Evolutionary conservation across 2,329 filamentous ascomycete species (phyloP).

Genomic region (Trichophyton simii): DNA sequence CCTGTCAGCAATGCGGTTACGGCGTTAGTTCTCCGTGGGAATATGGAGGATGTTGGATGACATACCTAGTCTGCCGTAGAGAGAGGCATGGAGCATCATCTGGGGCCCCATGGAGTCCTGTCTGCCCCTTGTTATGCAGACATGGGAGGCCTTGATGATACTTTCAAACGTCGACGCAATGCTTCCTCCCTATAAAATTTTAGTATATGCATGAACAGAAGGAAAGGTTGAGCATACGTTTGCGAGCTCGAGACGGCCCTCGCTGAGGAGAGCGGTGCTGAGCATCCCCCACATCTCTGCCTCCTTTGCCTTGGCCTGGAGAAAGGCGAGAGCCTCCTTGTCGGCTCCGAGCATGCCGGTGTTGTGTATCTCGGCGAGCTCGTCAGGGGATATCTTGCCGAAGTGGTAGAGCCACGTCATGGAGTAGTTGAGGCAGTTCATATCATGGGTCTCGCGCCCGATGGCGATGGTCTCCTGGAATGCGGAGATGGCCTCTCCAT

Average conservation of each 20-base stretch:
- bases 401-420: slow-evolving; percentile 95
- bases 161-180: slow-evolving; percentile 56
- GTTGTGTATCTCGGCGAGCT: slow-evolving; percentile 58
- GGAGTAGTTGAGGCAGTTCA: slow-evolving; percentile 84
- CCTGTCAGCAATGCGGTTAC: slow-evolving; percentile 36
- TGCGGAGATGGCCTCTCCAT: slow-evolving; percentile 76
- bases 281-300: slow-evolving; percentile 73
- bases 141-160: slow-evolving; percentile 67
- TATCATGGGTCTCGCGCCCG: slow-evolving; percentile 86
- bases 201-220: not conserved
- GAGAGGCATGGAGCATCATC: slow-evolving; percentile 55
- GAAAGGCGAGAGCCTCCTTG: slow-evolving; percentile 67
- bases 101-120: slow-evolving; percentile 61
- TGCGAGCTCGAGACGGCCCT: slow-evolving; percentile 66
- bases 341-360: slow-evolving; percentile 64
- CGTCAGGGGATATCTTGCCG: slow-evolving; percentile 65
- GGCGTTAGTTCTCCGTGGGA: slow-evolving; percentile 4
- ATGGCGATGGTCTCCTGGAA: slow-evolving; percentile 93
- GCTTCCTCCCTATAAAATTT: slow-evolving; percentile 41
- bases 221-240: slow-evolving; percentile 44
- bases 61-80: slow-evolving; percentile 63
- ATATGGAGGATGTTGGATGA: not conserved
- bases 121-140: slow-evolving; percentile 66
- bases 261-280: slow-evolving; percentile 70
- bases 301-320: slow-evolving; percentile 77